Conservation (phyloP, 257 asterid genomes). For the Pogostemon cablin region DNA sequence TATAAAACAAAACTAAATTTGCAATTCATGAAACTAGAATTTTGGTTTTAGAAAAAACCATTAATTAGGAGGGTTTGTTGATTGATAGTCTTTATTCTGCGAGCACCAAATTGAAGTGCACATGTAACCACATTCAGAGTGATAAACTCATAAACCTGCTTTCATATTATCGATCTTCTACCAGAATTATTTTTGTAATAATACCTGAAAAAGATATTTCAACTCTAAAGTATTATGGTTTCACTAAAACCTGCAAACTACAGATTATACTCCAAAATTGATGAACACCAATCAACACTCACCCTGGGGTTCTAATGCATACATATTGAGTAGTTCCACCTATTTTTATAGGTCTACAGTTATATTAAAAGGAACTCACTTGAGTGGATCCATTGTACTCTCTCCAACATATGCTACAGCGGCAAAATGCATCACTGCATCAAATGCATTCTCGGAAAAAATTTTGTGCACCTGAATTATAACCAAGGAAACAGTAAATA, state of each 20-base stretch:
- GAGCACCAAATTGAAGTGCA: neutral
- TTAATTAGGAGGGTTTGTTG: neutral
- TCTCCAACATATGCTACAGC: conserved; percentile 99
- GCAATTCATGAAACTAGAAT: neutral
- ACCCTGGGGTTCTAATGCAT: conserved; percentile 9
- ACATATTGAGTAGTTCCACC: neutral
- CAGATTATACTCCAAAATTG: conserved; percentile 5
- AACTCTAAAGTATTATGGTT: neutral
- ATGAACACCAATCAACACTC: neutral
- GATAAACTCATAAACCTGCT: neutral
- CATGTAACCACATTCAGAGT: neutral
- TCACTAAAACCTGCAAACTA: neutral
- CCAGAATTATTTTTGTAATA: neutral
- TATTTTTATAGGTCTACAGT: neutral
- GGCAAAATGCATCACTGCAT: conserved; percentile 91
- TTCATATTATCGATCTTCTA: neutral
- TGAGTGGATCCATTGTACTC: conserved; percentile 88
- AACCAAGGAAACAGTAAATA: conserved; percentile 29
- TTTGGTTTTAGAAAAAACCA: neutral
- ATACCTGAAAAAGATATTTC: neutral
- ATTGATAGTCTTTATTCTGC: neutral
- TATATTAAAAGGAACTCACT: conserved; percentile 46
- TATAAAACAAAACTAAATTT: conserved; percentile 1
- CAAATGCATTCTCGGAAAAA: conserved; percentile 67
- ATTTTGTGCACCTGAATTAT: conserved; percentile 64